Evolutionary conservation across 1,284 basidiomycete genomes (phyloP), one percentile per base, ranked within the genome.

Genomic region (Moniliophthora roreri): DNA sequence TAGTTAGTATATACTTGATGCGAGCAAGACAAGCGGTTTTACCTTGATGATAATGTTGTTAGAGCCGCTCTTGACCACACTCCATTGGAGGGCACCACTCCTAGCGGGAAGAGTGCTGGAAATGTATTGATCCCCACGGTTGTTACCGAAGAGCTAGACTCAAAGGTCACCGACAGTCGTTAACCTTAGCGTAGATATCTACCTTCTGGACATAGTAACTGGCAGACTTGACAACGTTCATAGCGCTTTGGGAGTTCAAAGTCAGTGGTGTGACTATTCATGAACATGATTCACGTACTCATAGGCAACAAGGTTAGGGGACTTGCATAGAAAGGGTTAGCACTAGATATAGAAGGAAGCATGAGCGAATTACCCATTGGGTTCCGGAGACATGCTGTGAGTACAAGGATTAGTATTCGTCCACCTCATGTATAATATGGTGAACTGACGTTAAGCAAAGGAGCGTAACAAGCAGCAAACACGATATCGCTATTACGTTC

Each of bases 181-280:
- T n/a, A n/a, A n/a, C n/a, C n/a, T n/a, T n/a, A n/a, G n/a, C 10
- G 16, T 16, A 38, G 16, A 20, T 35, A 49, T 45, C 21, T 52
- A 82, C 84, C 71, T 85, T 79, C 62, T 89, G 87, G 0, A 79
- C 77, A 57, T 83, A 84, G 72, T 81, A 89, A 56, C 82, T 85
- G 0, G 84, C 83, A 0, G 84, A 87, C 24, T 64, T 70, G 57
- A 79, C 78, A 3, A 86, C 80, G 0, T 66, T 66, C 2, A 72
- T 77, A 20, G 84, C 74, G 57, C 84, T n/a, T n/a, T 85, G 56
- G 10, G 11, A 46, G 24, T 23, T 13, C 3, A 10, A 15, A 10
- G 23, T 1, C 50, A 18, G n/a, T n/a, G n/a, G n/a, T n/a, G n/a
- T n/a, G n/a, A n/a, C n/a, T n/a, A n/a, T n/a, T n/a, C n/a, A n/a